Evolutionary conservation across 306 rosid genomes (phyloP), one percentile per base, ranked within the genome.

Genomic region (Casuarina glauca): DNA sequence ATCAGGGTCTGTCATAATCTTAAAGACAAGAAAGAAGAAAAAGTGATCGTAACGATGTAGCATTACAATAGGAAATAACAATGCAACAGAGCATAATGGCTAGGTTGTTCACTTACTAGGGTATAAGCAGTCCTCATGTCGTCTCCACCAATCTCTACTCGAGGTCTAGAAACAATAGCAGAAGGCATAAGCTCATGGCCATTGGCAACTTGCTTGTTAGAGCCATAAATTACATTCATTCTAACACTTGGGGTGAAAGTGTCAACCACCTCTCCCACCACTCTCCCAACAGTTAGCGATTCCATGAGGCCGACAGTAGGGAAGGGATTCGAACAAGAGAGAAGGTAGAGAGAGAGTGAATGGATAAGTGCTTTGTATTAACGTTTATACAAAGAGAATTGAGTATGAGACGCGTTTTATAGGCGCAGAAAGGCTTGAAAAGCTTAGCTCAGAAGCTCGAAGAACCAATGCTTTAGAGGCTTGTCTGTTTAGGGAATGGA

Each of bases 1-100:
- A 87, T 94, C 98, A 35, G 98, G 98, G 71, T 94, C 97, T 3
- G 96, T 88, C 98, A 94, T 92, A 77, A 92, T 78, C 98, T 95
- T 45, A 82, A 82, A 41, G 4, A 6, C 57, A 10, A 41, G 44
- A n/a, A 51, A 70, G 45, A 46, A 81, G 44, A 64, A 41, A 35
- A 58, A 68, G 74, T 62, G 75, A 73, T 75, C 74, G 52, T 20
- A 63, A 7, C 49, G 42, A 26, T 6, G 8, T 20, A 54, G 64
- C 16, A 62, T 62, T 32, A 13, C 7, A 35, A 12, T 62, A 62
- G 8, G 69, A 43, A 32, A 17, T 44, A 76, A 70, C 60, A 73
- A 53, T 9, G 44, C 17, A 42, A 17, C 42, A 43, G 35, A 67
- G 42, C 71, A 42, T n/a, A 43, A 42, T 7, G 46, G 12, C 26